Conservation (phyloP, 164 flowering plant species). For the Nelumbo lutea region DNA sequence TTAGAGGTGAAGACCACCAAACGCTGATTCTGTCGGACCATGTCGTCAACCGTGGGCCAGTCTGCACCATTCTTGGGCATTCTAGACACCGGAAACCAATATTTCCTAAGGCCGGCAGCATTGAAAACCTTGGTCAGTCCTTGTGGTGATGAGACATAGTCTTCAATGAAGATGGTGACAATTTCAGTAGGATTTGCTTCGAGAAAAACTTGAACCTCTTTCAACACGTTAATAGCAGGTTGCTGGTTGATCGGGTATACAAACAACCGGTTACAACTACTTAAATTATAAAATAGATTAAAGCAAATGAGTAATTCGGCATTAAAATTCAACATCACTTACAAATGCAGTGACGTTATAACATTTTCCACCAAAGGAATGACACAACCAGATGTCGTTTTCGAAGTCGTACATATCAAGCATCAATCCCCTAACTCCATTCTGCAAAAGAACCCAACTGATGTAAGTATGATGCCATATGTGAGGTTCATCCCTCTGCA, state of each 20-base stretch:
- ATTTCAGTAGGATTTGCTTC: conserved; percentile 60
- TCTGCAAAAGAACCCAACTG: conserved; percentile 44
- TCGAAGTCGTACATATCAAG: conserved; percentile 81
- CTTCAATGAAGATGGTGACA: conserved; percentile 73
- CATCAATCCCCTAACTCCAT: conserved; percentile 90
- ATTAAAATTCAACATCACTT: conserved; percentile 25
- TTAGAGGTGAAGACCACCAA: conserved; percentile 86
- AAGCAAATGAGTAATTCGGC: not conserved
- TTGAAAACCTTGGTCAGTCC: conserved; percentile 75
- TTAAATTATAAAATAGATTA: not conserved
- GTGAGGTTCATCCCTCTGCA: no score
- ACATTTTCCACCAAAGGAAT: conserved; percentile 73
- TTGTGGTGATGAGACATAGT: conserved; percentile 65
- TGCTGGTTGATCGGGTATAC: conserved; percentile 38
- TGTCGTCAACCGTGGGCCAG: conserved; percentile 87
- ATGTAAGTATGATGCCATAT: no score
- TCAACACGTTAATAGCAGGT: conserved; percentile 68
- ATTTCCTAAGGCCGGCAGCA: conserved; percentile 77
- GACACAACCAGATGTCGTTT: conserved; percentile 87
- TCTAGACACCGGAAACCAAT: conserved; percentile 75
- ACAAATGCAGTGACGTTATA: conserved; percentile 80
- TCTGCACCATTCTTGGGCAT: conserved; percentile 84
- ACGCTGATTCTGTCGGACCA: conserved; percentile 70
- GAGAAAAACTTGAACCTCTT: conserved; percentile 59
- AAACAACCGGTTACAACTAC: conserved; percentile 1